Conservation (phyloP, 495 filamentous ascomycete species). For the Apiosordaria backusii region DNA sequence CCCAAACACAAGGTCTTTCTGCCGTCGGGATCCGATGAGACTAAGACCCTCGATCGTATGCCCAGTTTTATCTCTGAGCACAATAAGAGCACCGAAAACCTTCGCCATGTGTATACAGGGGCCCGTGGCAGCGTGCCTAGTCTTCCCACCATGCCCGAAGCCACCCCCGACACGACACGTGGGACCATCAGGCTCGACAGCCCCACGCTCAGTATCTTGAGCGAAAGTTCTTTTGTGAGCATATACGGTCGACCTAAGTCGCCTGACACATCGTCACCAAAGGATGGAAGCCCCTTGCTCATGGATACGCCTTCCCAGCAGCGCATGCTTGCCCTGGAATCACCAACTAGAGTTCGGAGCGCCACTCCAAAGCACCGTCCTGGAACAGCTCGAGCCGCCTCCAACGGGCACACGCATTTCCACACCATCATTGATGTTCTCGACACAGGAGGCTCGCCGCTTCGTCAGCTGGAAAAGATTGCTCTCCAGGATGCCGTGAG, state of each 20-base stretch:
- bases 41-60: slow-evolving; percentile 45
- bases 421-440: slow-evolving; percentile 42
- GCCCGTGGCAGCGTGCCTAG: slow-evolving; percentile 40
- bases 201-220: slow-evolving; percentile 70
- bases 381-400: slow-evolving; percentile 16
- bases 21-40: slow-evolving; percentile 18
- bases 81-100: slow-evolving; percentile 58
- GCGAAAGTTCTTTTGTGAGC: slow-evolving; percentile 74
- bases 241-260: slow-evolving; percentile 52
- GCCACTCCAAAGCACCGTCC: slow-evolving; percentile 21
- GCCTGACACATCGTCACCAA: slow-evolving; percentile 22
- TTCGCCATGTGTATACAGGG: slow-evolving; percentile 61
- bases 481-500: slow-evolving; percentile 24
- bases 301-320: slow-evolving; percentile 29
- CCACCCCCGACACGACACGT: slow-evolving; percentile 33
- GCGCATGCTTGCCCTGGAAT: slow-evolving; percentile 20
- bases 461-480: slow-evolving; percentile 41
- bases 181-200: slow-evolving; percentile 44
- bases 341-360: slow-evolving; percentile 13
- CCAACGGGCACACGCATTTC: slow-evolving; percentile 29
- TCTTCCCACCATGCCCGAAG: slow-evolving; percentile 35
- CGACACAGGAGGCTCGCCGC: slow-evolving; percentile 35
- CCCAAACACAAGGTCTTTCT: slow-evolving; percentile 24
- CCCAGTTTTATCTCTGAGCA: slow-evolving; percentile 65
- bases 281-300: slow-evolving; percentile 23